These are phyloP conservation scores for Verticillium klebahnii DNA, from an alignment of 2,329 filamentous ascomycete genomes.

Conservation along the genomic window DNA sequence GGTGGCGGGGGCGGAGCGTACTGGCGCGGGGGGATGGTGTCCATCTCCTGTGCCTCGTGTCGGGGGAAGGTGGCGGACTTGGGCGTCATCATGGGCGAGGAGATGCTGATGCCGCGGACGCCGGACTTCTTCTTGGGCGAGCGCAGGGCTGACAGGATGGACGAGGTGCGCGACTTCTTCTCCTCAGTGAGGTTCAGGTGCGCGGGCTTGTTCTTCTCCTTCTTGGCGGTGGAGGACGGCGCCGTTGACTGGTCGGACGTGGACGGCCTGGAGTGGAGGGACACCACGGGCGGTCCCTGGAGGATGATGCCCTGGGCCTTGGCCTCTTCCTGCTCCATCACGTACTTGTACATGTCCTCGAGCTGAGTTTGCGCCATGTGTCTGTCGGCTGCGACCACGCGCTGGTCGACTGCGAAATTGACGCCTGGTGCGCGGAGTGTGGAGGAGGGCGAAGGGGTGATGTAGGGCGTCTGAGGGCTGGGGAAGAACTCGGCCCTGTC, in stretches of 20 bases:
- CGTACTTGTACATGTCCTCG: constrained; percentile 85
- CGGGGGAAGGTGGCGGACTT: constrained; percentile 55
- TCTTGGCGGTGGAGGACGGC: constrained; percentile 30
- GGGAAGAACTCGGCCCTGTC: constrained; percentile 16
- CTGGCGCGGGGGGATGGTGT: constrained; percentile 50
- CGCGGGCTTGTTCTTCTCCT: constrained; percentile 43
- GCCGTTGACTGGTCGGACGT: constrained; percentile 22
- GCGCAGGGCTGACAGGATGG: constrained; percentile 56
- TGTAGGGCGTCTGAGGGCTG: constrained; percentile 30
- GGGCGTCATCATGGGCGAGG: constrained; percentile 62
- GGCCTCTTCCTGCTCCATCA: constrained; percentile 81
- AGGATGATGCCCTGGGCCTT: constrained; percentile 52
- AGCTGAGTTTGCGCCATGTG: constrained; percentile 75
- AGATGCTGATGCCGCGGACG: constrained; percentile 52
- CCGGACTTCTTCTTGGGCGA: constrained; percentile 52
- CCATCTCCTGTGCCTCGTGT: constrained; percentile 52
- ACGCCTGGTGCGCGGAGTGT: constrained; percentile 50
- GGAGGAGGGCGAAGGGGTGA: constrained; percentile 42
- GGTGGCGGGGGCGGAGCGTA: constrained; percentile 55
- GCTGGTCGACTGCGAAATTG: constrained; percentile 70
- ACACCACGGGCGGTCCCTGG: constrained; percentile 26
- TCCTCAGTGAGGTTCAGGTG: constrained; percentile 43
- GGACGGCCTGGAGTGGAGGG: constrained; percentile 18
- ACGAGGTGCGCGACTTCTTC: constrained; percentile 54
- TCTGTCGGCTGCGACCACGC: constrained; percentile 69